phyloP scores from a whole-genome alignment of 2,329 filamentous ascomycete species.

The Trichoderma simmonsii region DNA sequence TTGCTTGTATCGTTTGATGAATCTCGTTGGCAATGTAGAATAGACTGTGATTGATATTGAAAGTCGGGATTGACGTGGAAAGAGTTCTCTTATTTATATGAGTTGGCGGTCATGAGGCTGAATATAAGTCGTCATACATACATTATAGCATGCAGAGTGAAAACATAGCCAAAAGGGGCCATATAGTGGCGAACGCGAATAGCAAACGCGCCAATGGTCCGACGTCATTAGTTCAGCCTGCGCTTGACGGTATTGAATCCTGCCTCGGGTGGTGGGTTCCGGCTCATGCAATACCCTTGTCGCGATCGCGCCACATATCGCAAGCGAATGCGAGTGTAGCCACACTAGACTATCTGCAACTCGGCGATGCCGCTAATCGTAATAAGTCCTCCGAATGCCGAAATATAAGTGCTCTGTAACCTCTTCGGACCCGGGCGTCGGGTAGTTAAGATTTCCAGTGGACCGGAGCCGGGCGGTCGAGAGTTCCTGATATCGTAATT shows the following conservation, averaged over 20 bases:
- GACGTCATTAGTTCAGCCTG: not conserved
- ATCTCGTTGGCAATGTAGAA: not conserved
- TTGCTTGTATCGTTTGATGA: not conserved
- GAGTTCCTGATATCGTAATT: not conserved
- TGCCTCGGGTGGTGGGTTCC: not conserved
- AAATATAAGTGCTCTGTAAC: not conserved
- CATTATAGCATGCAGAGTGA: not conserved
- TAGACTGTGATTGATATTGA: not conserved
- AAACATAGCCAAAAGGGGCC: not conserved
- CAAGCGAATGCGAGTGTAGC: not conserved
- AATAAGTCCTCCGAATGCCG: not conserved
- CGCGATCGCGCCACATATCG: not conserved
- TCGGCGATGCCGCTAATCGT: not conserved
- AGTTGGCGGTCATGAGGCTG: not conserved
- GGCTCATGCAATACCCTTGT: not conserved
- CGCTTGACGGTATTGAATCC: not conserved
- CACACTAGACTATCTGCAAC: not conserved
- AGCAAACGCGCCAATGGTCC: not conserved
- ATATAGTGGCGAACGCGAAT: not conserved
- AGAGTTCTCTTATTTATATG: not conserved
- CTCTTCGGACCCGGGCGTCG: not conserved
- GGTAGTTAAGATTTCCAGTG: not conserved
- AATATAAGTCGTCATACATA: not conserved
- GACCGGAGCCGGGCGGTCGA: not conserved
- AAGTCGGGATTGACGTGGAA: not conserved